Base-by-base conservation (phyloP, 2,329 filamentous ascomycete species). In the Xylariaceae sp. region DNA sequence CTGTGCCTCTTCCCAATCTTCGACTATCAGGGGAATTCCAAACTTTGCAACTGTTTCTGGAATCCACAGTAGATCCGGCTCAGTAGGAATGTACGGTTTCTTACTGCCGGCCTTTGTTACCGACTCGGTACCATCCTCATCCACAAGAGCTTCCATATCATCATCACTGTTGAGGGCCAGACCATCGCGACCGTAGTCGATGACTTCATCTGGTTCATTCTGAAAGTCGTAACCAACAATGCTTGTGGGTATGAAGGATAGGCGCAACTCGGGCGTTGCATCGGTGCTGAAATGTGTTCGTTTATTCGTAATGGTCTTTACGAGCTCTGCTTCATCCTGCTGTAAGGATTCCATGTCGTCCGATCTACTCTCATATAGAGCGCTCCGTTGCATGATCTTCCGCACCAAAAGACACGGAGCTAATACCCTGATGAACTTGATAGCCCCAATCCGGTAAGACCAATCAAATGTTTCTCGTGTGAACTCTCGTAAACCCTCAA, bases 401-500 rank as follows among this genome's bases (percentile, higher is more conserved):
- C 76, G 78, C 12, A 81, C 72, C 3, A 97, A 69, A 1, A 97
- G 66, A 7, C 84, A 81, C 9, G 89, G 87, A 0, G 89, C 85
- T 9, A 97, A 68, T 19, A 87, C 84, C 12, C 84, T 79, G 19
- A 95, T 82, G 46, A 95, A 87, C 57, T 95, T 95, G 56, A 85
- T 78, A 13, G 90, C 89, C 1, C 90, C 91, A 38, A 76, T 75
- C 19, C 82, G 77, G 53, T 82, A 85, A 4, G 76, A 79, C 93
- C 93, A 98, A 44, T 90, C 89, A 51, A 98, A 94, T 0, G 83
- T 84, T 48, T 94, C 83, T 1, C 76, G 74, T 0, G 83, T 78
- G 59, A 95, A 96, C 12, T 76, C 73, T 28, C 91, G 78, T 28
- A 98, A 64, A 0, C 78, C 80, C 3, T 67, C 55, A 11, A 86